Conservation (phyloP, 2,329 filamentous ascomycete species). For the Fusarium paranaense region DNA sequence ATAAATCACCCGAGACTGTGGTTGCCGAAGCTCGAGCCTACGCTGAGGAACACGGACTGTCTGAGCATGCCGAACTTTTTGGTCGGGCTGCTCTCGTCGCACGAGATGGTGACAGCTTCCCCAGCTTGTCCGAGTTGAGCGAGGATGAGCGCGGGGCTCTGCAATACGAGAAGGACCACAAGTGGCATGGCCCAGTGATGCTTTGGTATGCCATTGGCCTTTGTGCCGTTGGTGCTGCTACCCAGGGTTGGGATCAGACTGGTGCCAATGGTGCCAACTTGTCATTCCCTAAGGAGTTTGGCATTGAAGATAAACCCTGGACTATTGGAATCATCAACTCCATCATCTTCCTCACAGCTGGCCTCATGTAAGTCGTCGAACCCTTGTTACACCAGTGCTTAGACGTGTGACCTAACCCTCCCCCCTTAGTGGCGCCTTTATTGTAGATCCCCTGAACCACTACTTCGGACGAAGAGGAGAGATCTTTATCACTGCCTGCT, state of each 20-base stretch:
- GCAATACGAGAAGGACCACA: slow-evolving; percentile 65
- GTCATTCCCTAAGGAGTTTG: slow-evolving; percentile 63
- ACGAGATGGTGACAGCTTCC: slow-evolving; percentile 44
- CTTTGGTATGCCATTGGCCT: slow-evolving; percentile 60
- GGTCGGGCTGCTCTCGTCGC: slow-evolving; percentile 53
- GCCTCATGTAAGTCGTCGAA: slow-evolving; percentile 63
- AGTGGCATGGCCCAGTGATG: slow-evolving; percentile 64
- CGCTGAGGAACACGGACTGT: slow-evolving; percentile 61
- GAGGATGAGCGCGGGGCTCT: slow-evolving; percentile 51
- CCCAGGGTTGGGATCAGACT: slow-evolving; percentile 74
- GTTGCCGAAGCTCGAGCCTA: slow-evolving; percentile 60
- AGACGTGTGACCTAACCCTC: background rate
- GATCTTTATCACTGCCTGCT: slow-evolving; percentile 71
- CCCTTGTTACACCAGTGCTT: background rate
- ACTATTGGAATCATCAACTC: slow-evolving; percentile 50
- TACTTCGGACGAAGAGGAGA: slow-evolving; percentile 74
- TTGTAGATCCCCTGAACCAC: slow-evolving; percentile 69
- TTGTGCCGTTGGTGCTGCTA: slow-evolving; percentile 67
- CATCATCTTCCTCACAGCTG: slow-evolving; percentile 57
- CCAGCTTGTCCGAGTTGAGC: slow-evolving; percentile 43
- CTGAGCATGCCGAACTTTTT: slow-evolving; percentile 58
- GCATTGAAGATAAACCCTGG: slow-evolving; percentile 57
- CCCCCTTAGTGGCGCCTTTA: slow-evolving; percentile 34
- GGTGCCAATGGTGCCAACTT: slow-evolving; percentile 72
- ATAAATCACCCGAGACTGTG: background rate